These are phyloP conservation scores for Candida anglica DNA, from an alignment of 805 yeast species.

Conservation along the genomic window DNA sequence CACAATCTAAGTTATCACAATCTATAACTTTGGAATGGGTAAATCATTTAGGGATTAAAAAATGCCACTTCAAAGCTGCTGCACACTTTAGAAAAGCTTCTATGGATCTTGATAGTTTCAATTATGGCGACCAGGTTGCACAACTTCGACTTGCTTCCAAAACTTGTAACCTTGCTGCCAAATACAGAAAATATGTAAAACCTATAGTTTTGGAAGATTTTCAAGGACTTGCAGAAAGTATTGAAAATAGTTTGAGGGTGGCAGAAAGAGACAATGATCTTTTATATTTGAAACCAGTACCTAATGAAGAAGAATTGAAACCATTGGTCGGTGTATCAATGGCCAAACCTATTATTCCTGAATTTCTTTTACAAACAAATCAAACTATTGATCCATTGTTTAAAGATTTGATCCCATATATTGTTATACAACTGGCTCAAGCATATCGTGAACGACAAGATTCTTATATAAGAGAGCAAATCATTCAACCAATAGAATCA, in stretches of 20 bases:
- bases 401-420: conserved; percentile 60
- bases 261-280: conserved; percentile 80
- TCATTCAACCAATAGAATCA: conserved; percentile 43
- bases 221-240: conserved; percentile 42
- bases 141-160: conserved; percentile 43
- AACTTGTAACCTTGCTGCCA: conserved; percentile 18
- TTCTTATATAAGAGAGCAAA: conserved; percentile 44
- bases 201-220: conserved; percentile 48
- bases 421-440: conserved; percentile 60
- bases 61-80: conserved; percentile 65
- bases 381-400: conserved; percentile 31
- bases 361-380: neutral
- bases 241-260: conserved; percentile 42
- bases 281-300: conserved; percentile 67
- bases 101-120: conserved; percentile 40
- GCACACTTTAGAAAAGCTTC: conserved; percentile 62
- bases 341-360: conserved; percentile 42
- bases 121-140: conserved; percentile 72
- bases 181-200: conserved; percentile 39
- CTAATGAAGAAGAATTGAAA: conserved; percentile 37
- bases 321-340: conserved; percentile 47
- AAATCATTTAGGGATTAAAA: conserved; percentile 56
- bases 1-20: conserved; percentile 42
- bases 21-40: conserved; percentile 58
- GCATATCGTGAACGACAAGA: conserved; percentile 67